Evolutionary conservation across 352 stramenopile genomes (phyloP).

Genomic region (Halophytophthora batemanensis): DNA sequence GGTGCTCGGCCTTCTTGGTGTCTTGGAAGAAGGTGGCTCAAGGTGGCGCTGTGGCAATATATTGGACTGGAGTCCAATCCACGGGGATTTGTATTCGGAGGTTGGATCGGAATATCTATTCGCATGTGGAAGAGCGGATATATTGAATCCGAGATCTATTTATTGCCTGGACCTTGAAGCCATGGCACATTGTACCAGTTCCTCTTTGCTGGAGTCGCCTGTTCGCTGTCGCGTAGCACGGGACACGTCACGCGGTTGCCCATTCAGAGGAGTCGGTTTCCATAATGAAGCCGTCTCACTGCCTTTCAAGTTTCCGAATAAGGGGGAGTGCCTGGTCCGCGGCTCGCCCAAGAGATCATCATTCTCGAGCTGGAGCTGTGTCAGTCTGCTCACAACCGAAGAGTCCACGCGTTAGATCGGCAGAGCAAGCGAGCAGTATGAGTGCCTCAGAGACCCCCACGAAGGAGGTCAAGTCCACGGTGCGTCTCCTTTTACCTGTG

Average conservation of each 20-base stretch:
- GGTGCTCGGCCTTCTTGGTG: neutral
- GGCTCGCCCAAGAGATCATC: conserved; percentile 4
- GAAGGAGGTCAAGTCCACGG: conserved; percentile 18
- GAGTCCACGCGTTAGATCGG: conserved; percentile 27
- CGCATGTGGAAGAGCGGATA: neutral
- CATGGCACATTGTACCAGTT: neutral
- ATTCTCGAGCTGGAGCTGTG: conserved; percentile 8
- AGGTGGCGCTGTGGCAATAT: no score
- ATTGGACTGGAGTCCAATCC: no score
- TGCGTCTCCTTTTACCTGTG: conserved; percentile 6
- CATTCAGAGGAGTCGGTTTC: conserved; percentile 15
- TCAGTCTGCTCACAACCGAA: conserved; percentile 22
- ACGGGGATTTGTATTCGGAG: no score
- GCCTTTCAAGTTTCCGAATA: conserved; percentile 21
- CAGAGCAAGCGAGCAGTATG: conserved; percentile 11
- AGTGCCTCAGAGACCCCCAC: conserved; percentile 22
- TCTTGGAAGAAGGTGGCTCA: no score
- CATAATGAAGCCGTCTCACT: no score
- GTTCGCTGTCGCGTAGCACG: neutral
- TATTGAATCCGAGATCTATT: neutral
- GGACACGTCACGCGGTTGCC: conserved; percentile 47
- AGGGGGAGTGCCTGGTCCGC: conserved; percentile 4
- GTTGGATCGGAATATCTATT: no score
- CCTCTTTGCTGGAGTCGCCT: no score
- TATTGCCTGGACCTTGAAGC: neutral